These are phyloP conservation scores for Chytriomyces confervae DNA, from an alignment of 192 early-diverging fungal genomes.

Conservation along the genomic window DNA sequence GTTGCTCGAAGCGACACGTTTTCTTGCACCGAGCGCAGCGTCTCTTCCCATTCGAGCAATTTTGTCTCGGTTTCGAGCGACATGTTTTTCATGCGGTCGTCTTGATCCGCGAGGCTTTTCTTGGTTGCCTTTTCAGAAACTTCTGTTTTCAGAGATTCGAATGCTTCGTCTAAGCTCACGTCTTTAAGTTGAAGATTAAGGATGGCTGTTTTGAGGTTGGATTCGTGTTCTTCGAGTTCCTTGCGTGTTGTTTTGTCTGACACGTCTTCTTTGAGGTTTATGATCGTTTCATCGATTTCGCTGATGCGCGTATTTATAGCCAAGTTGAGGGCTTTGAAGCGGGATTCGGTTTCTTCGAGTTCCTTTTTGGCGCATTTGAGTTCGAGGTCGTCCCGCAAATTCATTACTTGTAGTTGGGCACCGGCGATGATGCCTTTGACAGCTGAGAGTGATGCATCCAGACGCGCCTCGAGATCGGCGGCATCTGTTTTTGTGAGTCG, in stretches of 20 bases:
- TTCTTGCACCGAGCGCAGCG: conserved; percentile 29
- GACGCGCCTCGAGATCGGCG: conserved; percentile 34
- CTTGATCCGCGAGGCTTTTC: conserved; percentile 25
- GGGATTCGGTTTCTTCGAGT: conserved; percentile 40
- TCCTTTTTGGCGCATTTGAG: conserved; percentile 41
- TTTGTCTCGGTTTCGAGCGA: conserved; percentile 22
- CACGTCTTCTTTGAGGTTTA: conserved; percentile 41
- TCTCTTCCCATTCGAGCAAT: conserved; percentile 17
- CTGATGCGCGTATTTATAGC: neutral
- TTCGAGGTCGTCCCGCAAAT: conserved; percentile 36
- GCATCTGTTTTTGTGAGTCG: conserved; percentile 37
- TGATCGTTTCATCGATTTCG: conserved; percentile 32
- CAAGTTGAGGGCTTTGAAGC: conserved; percentile 28
- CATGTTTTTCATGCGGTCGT: conserved; percentile 40
- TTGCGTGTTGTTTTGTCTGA: conserved; percentile 30
- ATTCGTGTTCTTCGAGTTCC: conserved; percentile 41
- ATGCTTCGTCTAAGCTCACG: conserved; percentile 4
- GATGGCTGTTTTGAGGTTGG: conserved; percentile 35
- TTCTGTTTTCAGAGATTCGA: conserved; percentile 31
- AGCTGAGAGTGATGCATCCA: conserved; percentile 17
- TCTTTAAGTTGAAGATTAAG: conserved; percentile 41
- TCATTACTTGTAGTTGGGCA: neutral
- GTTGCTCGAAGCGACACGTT: conserved; percentile 15
- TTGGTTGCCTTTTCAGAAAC: conserved; percentile 19
- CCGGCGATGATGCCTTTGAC: conserved; percentile 19